phyloP scores from a whole-genome alignment of 108 stramenopile genomes.

The Thalassiosira profunda region DNA sequence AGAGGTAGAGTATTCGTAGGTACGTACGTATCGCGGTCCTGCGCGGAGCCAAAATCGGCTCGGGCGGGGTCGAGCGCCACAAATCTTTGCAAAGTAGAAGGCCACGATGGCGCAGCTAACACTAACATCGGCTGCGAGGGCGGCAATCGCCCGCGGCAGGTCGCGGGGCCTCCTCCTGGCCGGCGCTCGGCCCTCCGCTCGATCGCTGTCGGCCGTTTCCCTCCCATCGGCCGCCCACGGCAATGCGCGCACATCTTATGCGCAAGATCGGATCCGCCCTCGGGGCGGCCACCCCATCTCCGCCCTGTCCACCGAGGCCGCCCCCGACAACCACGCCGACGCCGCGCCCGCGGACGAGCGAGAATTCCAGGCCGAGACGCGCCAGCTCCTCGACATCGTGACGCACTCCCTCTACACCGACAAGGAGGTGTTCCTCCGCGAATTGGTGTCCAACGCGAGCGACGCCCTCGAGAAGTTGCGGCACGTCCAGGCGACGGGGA shows the following conservation, averaged over 20 bases:
- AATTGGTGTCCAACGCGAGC: constrained; percentile 96
- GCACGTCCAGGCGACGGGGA: constrained; percentile 75
- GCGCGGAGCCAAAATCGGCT: background rate
- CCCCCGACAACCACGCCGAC: background rate
- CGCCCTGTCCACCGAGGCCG: constrained; percentile 13
- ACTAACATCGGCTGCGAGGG: background rate
- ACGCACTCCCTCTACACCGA: constrained; percentile 99
- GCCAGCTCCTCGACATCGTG: constrained; percentile 90
- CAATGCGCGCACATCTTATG: background rate
- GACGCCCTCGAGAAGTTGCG: constrained; percentile 98
- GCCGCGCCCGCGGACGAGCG: constrained; percentile 29
- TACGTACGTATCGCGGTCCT: no score
- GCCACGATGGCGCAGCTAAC: background rate
- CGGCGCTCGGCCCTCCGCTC: background rate
- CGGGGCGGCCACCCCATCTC: background rate
- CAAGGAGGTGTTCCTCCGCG: constrained; percentile 98
- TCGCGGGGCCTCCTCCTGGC: background rate
- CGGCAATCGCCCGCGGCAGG: background rate
- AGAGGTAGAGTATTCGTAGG: no score
- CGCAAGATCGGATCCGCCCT: background rate
- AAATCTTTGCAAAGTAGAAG: no score
- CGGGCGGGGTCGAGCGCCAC: background rate
- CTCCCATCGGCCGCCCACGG: background rate
- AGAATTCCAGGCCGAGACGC: constrained; percentile 97
- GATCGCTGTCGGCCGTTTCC: background rate